A percentile compares a stretch with the other conserved stretches of the same genome.
These are phyloP conservation scores for Dioscorea alata DNA, from an alignment of 106 monocot species.

Conservation along the genomic window DNA sequence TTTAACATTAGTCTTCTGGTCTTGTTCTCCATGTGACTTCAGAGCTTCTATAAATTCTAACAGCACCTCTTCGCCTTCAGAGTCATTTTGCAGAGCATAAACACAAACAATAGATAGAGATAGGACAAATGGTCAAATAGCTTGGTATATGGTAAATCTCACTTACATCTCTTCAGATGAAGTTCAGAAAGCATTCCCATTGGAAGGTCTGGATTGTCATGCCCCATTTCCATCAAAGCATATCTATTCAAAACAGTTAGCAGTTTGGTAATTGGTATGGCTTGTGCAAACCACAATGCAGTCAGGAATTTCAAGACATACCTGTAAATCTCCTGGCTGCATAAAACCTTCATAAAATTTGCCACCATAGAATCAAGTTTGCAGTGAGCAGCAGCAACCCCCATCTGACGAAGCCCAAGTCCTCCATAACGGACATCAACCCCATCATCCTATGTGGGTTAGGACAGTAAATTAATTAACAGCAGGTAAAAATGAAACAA, in stretches of 20 bases:
- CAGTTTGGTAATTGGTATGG: too few relatives aligned
- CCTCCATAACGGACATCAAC: slow-evolving; percentile 60
- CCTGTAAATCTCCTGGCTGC: slow-evolving; percentile 75
- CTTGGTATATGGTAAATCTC: not conserved
- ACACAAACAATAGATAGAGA: too few relatives aligned
- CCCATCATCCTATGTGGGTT: slow-evolving; percentile 46
- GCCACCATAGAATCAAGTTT: slow-evolving; percentile 52
- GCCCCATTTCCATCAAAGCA: slow-evolving; percentile 64
- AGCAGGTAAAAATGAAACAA: too few relatives aligned
- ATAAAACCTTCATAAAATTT: slow-evolving; percentile 61
- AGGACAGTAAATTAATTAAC: not conserved
- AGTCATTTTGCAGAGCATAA: not conserved
- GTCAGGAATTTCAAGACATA: not conserved
- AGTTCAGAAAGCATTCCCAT: slow-evolving; percentile 52
- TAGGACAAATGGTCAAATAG: not conserved
- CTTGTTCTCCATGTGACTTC: slow-evolving; percentile 4
- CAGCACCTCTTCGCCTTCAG: slow-evolving; percentile 48
- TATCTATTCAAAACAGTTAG: slow-evolving; percentile 24
- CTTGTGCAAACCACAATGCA: too few relatives aligned
- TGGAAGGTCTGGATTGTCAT: slow-evolving; percentile 47
- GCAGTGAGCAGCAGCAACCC: slow-evolving; percentile 46
- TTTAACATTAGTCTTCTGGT: not conserved
- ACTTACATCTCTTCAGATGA: slow-evolving; percentile 57
- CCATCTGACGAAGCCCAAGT: slow-evolving; percentile 42
- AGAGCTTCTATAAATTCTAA: slow-evolving; percentile 30